A percentile compares a stretch with the other conserved stretches of the same genome.
phyloP scores from a whole-genome alignment of 2,329 filamentous ascomycete species.

The Claviceps capensis region DNA sequence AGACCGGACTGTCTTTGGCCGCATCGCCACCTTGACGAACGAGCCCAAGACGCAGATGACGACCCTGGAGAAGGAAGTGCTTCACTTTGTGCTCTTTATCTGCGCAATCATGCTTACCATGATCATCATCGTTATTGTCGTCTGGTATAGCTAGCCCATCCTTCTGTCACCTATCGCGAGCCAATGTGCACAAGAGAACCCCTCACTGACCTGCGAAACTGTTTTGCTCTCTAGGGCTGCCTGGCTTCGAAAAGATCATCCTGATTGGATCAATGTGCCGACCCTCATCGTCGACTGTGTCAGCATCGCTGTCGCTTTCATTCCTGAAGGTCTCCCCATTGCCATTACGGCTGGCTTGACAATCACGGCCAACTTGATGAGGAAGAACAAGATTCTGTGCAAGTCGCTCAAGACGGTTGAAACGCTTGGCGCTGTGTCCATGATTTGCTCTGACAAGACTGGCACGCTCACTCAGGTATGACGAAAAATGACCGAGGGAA shows the following conservation, averaged over 20 bases:
- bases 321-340: conserved; percentile 60
- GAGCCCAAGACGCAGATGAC: conserved; percentile 55
- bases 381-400: conserved; percentile 63
- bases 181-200: background rate
- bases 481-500: background rate
- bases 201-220: too few species aligned
- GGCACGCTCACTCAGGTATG: conserved; percentile 49
- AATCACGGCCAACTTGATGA: conserved; percentile 65
- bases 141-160: conserved; percentile 37
- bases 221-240: conserved; percentile 35
- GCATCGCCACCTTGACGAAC: conserved; percentile 59
- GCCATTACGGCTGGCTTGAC: conserved; percentile 58
- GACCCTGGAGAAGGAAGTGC: conserved; percentile 56
- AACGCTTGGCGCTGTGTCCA: conserved; percentile 57
- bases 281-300: conserved; percentile 62
- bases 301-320: conserved; percentile 59
- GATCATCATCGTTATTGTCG: conserved; percentile 48
- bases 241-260: conserved; percentile 54
- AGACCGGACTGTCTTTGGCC: conserved; percentile 60
- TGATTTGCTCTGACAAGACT: conserved; percentile 68
- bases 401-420: conserved; percentile 70
- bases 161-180: too few species aligned
- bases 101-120: conserved; percentile 52
- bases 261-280: conserved; percentile 58
- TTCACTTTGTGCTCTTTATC: conserved; percentile 60